Evolutionary conservation across 768 basidiomycete genomes (phyloP), one percentile per base, ranked within the genome.

Genomic region (Rhizopogon rudus): DNA sequence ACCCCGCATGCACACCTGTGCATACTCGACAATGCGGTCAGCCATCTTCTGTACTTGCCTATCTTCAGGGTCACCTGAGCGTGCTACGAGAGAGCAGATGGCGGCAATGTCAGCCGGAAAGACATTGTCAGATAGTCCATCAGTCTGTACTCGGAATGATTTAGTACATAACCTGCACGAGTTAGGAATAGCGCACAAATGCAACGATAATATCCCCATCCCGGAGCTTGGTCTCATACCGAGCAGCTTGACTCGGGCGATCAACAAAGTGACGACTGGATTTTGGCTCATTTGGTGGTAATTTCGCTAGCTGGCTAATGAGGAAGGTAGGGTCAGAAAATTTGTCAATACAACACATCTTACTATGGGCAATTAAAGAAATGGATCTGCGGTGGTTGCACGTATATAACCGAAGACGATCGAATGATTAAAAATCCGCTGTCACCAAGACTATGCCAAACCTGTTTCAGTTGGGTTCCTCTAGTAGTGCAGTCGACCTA

Each of bases 391-490:
- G 25, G 54, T 20, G 65, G 65, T 40, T 69, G 64, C 59, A 43
- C 76, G 65, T 90, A 75, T 43, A 86, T 72, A 29, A 90, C 74
- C 13, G 82, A 75, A 25, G 84, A 83, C 14, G 83, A 81, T 37
- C 89, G 84, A 55, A 89, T 80, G 44, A 90, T 82, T 57, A 80
- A 75, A 66, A 82, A 90, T 6, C 88, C 88, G 55, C 88, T 90
- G 67, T 91, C 88, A n/a, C 88, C 88, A 60, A 91, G 73, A 65
- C 88, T 91, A 54, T 44, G 58, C 39, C 44, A 46, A 55, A 58
- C 39, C 25, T 37, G 28, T 31, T 59, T 54, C 43, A 56, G 45
- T 52, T 44, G 39, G 52, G 44, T 48, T 16, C 50, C 40, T 48
- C 44, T 43, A 35, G 20, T 6, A 33, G 22, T 45, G 10, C 31